phyloP scores from a whole-genome alignment of 257 asterid genomes.

The Lantana camara region DNA sequence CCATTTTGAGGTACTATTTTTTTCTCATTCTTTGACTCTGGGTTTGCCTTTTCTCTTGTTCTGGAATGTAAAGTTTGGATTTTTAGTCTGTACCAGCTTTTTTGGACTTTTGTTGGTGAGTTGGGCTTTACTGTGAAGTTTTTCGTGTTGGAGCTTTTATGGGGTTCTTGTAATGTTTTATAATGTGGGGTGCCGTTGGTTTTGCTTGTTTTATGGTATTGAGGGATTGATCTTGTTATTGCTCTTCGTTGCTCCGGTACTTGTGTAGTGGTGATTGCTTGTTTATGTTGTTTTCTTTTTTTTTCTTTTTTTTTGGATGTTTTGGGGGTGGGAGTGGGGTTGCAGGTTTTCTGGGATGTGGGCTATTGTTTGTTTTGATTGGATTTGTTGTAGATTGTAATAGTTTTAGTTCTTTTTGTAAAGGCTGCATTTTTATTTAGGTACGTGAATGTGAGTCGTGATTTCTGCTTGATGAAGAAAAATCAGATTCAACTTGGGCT shows the following conservation, averaged over 20 bases:
- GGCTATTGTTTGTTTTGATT: conserved; percentile 19
- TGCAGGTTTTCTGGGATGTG: conserved; percentile 7
- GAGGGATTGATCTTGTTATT: conserved; percentile 7
- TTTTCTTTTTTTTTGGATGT: background rate
- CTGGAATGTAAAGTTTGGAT: conserved; percentile 21
- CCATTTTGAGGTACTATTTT: conserved; percentile 42
- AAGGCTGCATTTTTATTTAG: background rate
- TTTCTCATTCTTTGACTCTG: conserved; percentile 29
- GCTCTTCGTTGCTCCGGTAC: conserved; percentile 14
- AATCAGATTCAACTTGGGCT: conserved; percentile 9
- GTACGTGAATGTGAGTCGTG: too few relatives aligned
- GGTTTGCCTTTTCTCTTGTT: conserved; percentile 6
- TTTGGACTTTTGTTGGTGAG: conserved; percentile 28
- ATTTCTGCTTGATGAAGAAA: conserved; percentile 4
- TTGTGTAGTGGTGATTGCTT: conserved; percentile 7
- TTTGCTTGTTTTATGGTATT: conserved; percentile 5
- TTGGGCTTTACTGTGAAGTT: conserved; percentile 21
- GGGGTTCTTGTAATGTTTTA: conserved; percentile 27
- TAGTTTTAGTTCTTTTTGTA: background rate
- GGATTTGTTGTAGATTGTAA: conserved; percentile 16
- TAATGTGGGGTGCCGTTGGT: conserved; percentile 39
- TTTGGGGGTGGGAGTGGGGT: too few relatives aligned
- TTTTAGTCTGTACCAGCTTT: conserved; percentile 23
- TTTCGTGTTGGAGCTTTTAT: conserved; percentile 11
- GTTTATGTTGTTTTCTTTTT: background rate